Base-by-base conservation (phyloP, 2,329 filamentous ascomycete genomes). In the Xenosphaeropsis pyriputrescens region DNA sequence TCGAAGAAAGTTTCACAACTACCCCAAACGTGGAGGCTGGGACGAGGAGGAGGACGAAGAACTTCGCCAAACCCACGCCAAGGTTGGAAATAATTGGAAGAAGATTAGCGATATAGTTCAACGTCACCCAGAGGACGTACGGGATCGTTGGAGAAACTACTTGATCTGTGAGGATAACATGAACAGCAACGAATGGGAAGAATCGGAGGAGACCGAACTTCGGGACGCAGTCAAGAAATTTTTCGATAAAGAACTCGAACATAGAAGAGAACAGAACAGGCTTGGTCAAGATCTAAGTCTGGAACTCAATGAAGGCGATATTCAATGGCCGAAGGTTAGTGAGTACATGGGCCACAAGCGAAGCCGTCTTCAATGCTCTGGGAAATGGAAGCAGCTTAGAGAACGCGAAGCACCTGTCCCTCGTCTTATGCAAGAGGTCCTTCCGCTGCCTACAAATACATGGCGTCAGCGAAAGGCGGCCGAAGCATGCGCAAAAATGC, bases 111-210 rank as follows among this genome's bases (percentile, higher is more conserved):
- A 64, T n/a, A 45, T 71, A 16, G 67, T 83, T 44, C 75, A 75
- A 43, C 74, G 82, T 5, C 68, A 75, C 30, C 64, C 70, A 0
- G 70, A 75, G 42, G 79, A 85, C 50, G 66, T 77, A 37, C 70
- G 79, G 36, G 79, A 85, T 52, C 73, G 80, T 3, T 83, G 77
- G 62, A 67, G 75, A 30, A 80, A 84, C 47, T 75, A 79, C 47
- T 58, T 81, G 16, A 59, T 76, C 34, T 76, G 72, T 38, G 69
- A 69, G 15, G 62, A 68, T 5, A 65, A 62, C 0, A 60, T 45
- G 35, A 64, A 63, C 22, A 67, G 62, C 32, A 67, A 70, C 26
- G 54, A 58, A 1, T 86, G 82, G 81, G 63, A 61, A 2, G 56
- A 67, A 14, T 61, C 67, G 0, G 81, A 86, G 47, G 75, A 80